These are phyloP conservation scores for Trichoderma virens DNA, from an alignment of 495 filamentous ascomycete genomes.

Conservation along the genomic window DNA sequence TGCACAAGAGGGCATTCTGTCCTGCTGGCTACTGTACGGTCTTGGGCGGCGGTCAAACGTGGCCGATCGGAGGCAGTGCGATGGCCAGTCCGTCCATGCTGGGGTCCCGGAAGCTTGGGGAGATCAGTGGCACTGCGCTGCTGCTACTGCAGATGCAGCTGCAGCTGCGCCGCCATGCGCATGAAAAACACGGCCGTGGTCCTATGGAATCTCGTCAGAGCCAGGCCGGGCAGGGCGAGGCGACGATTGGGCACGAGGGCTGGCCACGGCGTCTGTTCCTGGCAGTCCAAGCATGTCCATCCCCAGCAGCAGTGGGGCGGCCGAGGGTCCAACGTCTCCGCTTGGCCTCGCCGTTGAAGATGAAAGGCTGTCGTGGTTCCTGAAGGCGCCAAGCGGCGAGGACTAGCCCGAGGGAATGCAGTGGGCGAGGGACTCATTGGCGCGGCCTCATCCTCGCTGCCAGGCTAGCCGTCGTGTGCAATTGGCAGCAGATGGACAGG, in stretches of 20 bases:
- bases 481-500: not conserved
- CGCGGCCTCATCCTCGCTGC: no score
- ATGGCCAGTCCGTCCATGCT: not conserved
- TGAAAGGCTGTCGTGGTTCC: conserved; percentile 5
- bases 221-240: not conserved
- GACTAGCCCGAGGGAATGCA: not conserved
- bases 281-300: conserved; percentile 4
- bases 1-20: not conserved
- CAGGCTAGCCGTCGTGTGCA: not conserved
- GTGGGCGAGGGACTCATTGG: not conserved
- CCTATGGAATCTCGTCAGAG: not conserved
- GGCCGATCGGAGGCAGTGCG: conserved; percentile 7
- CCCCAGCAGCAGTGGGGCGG: not conserved
- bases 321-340: not conserved
- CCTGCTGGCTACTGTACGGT: not conserved
- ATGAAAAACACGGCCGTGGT: not conserved
- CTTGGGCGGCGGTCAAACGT: conserved; percentile 7
- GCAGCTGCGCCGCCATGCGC: conserved; percentile 4
- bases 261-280: conserved; percentile 4
- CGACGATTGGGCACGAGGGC: not conserved
- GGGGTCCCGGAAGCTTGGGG: conserved; percentile 4
- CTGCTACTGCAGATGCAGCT: not conserved
- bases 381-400: not conserved
- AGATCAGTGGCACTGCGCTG: conserved; percentile 8
- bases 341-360: not conserved